Evolutionary conservation across 257 asterid species (phyloP), one percentile per base, ranked within the genome.

Genomic region (Cruciata laevipes): DNA sequence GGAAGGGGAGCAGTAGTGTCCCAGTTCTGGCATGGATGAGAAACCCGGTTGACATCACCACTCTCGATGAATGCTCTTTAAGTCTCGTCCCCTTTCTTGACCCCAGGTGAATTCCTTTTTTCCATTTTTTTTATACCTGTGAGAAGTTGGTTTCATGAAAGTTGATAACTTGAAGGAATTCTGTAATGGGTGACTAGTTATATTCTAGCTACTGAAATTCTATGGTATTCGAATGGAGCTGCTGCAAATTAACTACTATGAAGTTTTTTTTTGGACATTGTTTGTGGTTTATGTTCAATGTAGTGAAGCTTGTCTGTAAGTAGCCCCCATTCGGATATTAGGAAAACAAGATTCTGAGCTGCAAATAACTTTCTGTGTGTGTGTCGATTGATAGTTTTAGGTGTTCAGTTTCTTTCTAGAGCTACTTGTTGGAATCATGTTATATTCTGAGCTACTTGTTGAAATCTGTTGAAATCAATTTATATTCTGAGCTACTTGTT

Each of bases 21-120:
- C 87, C 96, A 20, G 83, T 83, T 71, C 66, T 87, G 74, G 89
- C 97, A 83, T 90, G 96, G 97, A 90, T 90, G 95, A 87, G 97
- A 79, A 83, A 73, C 75, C 97, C 96, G 65, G 63, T 90, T 11
- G 89, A 90, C 52, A 68, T 87, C 60, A 78, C 79, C 71, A 78
- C 71, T 55, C 65, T 71, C 30, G 83, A 78, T 23, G 74, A 85
- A 52, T 82, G 84, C 74, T 83, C 89, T 59, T 76, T 86, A 23
- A 58, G 47, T 71, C 77, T 78, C 40, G 58, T 75, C 67, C 97
- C 97, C 56, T 84, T 86, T 67, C 82, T 90, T 30, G 92, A 90
- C 69, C 79, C 81, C 66, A 86, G 97, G 97, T 87, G 20, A 47
- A 68, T 7, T 6, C 18, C 21, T 38, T 11, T 53, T 55, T 55